Evolutionary conservation across 106 monocot species (phyloP).

Genomic region (Phalaenopsis aphrodite): DNA sequence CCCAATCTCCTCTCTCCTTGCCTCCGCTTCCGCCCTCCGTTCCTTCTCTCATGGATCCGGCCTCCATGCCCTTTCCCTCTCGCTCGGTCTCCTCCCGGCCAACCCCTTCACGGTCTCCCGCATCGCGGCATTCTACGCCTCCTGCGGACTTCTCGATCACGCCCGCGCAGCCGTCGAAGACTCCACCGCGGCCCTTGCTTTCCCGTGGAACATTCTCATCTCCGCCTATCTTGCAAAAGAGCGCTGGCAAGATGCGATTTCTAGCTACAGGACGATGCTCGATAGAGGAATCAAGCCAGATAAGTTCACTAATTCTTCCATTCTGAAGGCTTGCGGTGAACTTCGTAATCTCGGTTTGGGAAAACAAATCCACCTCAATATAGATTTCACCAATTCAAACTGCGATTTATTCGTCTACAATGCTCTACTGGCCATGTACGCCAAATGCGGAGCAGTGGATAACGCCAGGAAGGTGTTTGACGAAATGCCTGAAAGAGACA

Average conservation of each 20-base stretch:
- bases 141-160: constrained; percentile 15
- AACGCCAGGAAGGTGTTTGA: constrained; percentile 58
- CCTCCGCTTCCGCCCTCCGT: constrained; percentile 19
- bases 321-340: constrained; percentile 57
- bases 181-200: constrained; percentile 3
- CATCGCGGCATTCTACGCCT: constrained; percentile 47
- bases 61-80: constrained; percentile 57
- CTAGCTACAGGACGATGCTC: constrained; percentile 30
- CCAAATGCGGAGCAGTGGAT: constrained; percentile 35
- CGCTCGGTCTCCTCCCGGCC: constrained; percentile 26
- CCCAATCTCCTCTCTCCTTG: constrained; percentile 48
- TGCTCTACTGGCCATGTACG: constrained; percentile 56
- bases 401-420: constrained; percentile 43
- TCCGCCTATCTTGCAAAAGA: constrained; percentile 22
- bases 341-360: constrained; percentile 31
- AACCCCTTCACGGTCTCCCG: constrained; percentile 25
- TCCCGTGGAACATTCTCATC: constrained; percentile 53
- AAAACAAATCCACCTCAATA: constrained; percentile 13
- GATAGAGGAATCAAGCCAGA: constrained; percentile 23
- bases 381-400: background rate
- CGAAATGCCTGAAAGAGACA: constrained; percentile 50
- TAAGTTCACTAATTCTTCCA: constrained; percentile 40
- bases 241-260: constrained; percentile 15
- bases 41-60: constrained; percentile 35
- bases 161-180: constrained; percentile 24